A percentile compares a stretch with the other conserved stretches of the same genome.
phyloP scores from a whole-genome alignment of 1,284 basidiomycete genomes.

The Testicularia cyperi region DNA sequence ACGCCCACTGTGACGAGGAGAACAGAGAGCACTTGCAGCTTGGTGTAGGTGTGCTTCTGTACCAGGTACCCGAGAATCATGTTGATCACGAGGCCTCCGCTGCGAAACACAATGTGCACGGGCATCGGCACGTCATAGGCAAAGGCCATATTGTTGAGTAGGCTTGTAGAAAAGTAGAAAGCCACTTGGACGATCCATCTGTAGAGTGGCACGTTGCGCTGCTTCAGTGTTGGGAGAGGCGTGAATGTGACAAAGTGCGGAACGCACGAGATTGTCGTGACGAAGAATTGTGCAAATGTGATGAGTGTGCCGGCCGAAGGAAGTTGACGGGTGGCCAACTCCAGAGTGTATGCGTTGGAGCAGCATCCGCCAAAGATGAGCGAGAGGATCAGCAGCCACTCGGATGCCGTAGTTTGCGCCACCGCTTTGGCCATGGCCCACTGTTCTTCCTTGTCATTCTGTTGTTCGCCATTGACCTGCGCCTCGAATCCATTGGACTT shows the following conservation, averaged over 20 bases:
- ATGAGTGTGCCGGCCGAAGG: constrained; percentile 52
- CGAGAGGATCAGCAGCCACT: constrained; percentile 47
- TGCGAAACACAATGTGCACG: constrained; percentile 91
- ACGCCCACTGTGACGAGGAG: constrained; percentile 79
- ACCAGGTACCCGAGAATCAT: constrained; percentile 74
- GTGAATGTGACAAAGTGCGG: constrained; percentile 34
- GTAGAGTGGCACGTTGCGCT: constrained; percentile 68
- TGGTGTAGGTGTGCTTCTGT: constrained; percentile 59
- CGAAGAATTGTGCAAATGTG: constrained; percentile 54
- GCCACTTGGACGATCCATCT: constrained; percentile 79
- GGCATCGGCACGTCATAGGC: constrained; percentile 80
- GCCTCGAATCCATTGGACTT: too few relatives aligned
- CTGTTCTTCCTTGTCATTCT: too few relatives aligned
- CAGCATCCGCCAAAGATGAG: constrained; percentile 60
- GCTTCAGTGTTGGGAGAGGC: constrained; percentile 9
- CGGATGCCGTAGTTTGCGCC: constrained; percentile 15
- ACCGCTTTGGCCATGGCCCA: constrained; percentile 3
- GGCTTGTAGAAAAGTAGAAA: constrained; percentile 77
- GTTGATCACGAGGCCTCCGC: constrained; percentile 80
- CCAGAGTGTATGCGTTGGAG: constrained; percentile 54
- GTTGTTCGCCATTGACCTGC: too few relatives aligned
- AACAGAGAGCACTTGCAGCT: constrained; percentile 65
- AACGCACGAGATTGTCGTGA: constrained; percentile 43
- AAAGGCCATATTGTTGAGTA: constrained; percentile 88
- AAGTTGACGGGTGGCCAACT: constrained; percentile 45